Evolutionary conservation across 495 filamentous ascomycete species (phyloP).

Genomic region (Penicillium maclennaniae): DNA sequence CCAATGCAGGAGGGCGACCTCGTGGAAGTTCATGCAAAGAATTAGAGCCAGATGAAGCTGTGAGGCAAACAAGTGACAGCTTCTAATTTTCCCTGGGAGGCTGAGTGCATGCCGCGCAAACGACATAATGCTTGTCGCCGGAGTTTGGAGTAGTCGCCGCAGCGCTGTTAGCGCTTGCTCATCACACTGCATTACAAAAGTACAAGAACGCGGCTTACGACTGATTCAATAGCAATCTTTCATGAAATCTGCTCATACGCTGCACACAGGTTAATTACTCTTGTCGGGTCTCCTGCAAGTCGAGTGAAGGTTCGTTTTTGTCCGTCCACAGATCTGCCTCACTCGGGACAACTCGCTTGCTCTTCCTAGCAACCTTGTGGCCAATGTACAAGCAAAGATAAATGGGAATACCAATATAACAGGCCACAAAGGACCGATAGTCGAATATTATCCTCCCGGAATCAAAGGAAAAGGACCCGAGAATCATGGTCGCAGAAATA

Average conservation of each 20-base stretch:
- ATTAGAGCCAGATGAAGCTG: neutral
- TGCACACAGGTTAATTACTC: neutral
- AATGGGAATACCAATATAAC: constrained; percentile 73
- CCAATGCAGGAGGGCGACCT: neutral
- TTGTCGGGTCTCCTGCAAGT: neutral
- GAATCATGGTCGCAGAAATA: constrained; percentile 70
- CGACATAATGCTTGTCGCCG: neutral
- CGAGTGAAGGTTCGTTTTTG: constrained; percentile 1
- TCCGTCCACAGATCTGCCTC: constrained; percentile 62
- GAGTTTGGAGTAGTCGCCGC: neutral
- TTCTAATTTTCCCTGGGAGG: neutral
- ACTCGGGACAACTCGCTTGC: constrained; percentile 47
- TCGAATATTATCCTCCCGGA: constrained; percentile 45
- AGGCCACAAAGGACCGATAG: constrained; percentile 67
- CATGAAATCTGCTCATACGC: neutral
- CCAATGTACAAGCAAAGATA: constrained; percentile 66
- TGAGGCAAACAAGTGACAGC: neutral
- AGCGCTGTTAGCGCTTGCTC: neutral
- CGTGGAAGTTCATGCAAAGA: too few relatives aligned
- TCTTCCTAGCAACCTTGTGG: constrained; percentile 56
- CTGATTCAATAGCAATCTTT: neutral
- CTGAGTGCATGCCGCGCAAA: neutral
- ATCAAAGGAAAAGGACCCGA: constrained; percentile 54
- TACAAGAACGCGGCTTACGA: neutral
- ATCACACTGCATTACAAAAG: neutral